Evolutionary conservation across 169 alveolate genomes (phyloP), one percentile per base, ranked within the genome.

Genomic region (Cryptosporidium baileyi): DNA sequence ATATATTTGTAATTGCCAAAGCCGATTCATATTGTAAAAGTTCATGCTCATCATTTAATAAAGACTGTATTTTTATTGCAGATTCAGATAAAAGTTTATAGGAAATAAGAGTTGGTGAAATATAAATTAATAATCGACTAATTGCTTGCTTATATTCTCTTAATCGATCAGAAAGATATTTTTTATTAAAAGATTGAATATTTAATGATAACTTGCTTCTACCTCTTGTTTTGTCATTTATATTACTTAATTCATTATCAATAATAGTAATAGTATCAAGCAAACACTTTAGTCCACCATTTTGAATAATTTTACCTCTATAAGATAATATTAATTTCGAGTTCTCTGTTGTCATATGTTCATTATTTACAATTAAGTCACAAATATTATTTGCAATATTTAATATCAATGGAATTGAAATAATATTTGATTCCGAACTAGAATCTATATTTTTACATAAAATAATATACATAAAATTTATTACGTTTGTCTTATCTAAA

Each of bases 61-160:
- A 36, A n/a, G 82, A 30, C 40, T 67, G 82, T 9, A 67, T 67
- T 51, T 44, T 45, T 15, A 67, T 34, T 4, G 82, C 61, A 45
- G 63, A 45, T 67, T 45, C 63, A 5, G 34, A 34, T 44, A 67
- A 54, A 22, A 51, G 34, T 30, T 67, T 67, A 30, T 67, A 67
- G 7, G 82, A 47, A 45, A 67, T 67, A n/a, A 67, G 82, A 28
- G 61, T 24, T 8, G 82, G 82, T 13, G 82, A 51, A 30, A 51
- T 51, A 34, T 24, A 45, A 40, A 67, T 67, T 6, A 67, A 49
- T 45, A 67, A 51, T 67, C 60, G 44, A 30, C 63, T 45, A 47
- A 67, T 44, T 4, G 57, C 82, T 67, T 67, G 82, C 47, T 36
- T 67, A n/a, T 67, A 67, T 24, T 67, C 82, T 67, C 82, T 67